Evolutionary conservation across 108 stramenopile species (phyloP).

Genomic region (Conticribra guillardii): DNA sequence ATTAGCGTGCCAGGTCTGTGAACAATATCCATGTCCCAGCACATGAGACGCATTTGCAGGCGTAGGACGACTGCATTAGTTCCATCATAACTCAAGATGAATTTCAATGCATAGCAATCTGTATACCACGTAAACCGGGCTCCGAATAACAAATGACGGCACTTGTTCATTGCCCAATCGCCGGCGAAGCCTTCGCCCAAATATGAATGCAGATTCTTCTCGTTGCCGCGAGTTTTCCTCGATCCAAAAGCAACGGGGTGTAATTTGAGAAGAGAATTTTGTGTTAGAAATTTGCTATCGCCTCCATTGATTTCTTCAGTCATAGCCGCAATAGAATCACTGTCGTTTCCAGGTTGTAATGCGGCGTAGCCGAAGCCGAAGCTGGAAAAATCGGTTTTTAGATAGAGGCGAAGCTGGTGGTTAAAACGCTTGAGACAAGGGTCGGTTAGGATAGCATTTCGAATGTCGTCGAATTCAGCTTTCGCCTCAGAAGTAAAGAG

Average conservation of each 20-base stretch:
- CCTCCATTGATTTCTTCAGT: not conserved
- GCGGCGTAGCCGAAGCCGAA: constrained; percentile 1
- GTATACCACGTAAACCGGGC: not conserved
- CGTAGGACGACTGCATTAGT: not conserved
- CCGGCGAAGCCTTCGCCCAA: constrained; percentile 8
- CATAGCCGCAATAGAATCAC: constrained; percentile 5
- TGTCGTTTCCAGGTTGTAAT: constrained; percentile 6
- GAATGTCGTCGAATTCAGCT: not conserved
- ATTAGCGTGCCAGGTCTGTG: too few species aligned
- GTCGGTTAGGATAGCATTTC: constrained; percentile 5
- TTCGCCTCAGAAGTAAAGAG: too few species aligned
- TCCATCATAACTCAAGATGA: constrained; percentile 3
- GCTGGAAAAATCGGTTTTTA: constrained; percentile 5
- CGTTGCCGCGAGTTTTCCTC: not conserved
- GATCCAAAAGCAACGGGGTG: constrained; percentile 13
- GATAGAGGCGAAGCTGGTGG: not conserved
- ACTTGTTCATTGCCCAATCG: constrained; percentile 16
- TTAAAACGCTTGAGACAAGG: constrained; percentile 14
- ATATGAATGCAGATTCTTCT: not conserved
- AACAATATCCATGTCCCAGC: not conserved
- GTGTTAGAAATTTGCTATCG: not conserved
- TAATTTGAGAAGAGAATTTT: not conserved
- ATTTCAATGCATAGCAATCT: not conserved
- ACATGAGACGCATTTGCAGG: constrained; percentile 12
- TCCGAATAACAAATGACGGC: not conserved